These are phyloP conservation scores for Metroxylon sagu DNA, from an alignment of 176 grass and related monocot genomes.

Conservation along the genomic window DNA sequence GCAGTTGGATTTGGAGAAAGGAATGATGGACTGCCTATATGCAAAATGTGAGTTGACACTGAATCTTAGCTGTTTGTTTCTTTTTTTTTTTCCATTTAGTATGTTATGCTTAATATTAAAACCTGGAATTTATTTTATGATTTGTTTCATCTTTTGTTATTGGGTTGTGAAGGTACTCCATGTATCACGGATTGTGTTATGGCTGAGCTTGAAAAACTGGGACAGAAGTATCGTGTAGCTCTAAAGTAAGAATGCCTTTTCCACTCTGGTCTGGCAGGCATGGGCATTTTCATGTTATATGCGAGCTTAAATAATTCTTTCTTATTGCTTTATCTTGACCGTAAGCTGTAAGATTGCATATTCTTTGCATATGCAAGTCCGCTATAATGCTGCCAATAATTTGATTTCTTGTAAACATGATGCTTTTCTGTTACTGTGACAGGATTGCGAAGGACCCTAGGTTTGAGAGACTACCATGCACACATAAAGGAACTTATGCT, in stretches of 20 bases:
- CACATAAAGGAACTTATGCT: constrained; percentile 94
- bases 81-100: not conserved
- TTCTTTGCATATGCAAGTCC: too few relatives aligned
- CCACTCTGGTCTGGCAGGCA: not conserved
- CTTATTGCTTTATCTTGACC: too few relatives aligned
- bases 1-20: constrained; percentile 97
- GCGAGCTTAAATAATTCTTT: too few relatives aligned
- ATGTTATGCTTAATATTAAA: constrained; percentile 12
- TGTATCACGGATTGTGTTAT: constrained; percentile 94
- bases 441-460: constrained; percentile 94
- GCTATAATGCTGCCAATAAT: not conserved
- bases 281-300: too few relatives aligned
- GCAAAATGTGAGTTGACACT: constrained; percentile 67
- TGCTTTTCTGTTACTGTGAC: constrained; percentile 3
- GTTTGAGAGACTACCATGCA: constrained; percentile 90
- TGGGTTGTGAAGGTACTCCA: constrained; percentile 53
- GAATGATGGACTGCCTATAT: constrained; percentile 99
- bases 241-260: constrained; percentile 36
- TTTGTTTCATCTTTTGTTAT: constrained; percentile 4
- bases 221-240: constrained; percentile 90
- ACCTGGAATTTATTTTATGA: not conserved
- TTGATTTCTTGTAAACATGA: not conserved
- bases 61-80: not conserved
- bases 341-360: too few relatives aligned
- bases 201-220: constrained; percentile 91